Evolutionary conservation across 768 basidiomycete genomes (phyloP).

Genomic region (Pulveroboletus sp.): DNA sequence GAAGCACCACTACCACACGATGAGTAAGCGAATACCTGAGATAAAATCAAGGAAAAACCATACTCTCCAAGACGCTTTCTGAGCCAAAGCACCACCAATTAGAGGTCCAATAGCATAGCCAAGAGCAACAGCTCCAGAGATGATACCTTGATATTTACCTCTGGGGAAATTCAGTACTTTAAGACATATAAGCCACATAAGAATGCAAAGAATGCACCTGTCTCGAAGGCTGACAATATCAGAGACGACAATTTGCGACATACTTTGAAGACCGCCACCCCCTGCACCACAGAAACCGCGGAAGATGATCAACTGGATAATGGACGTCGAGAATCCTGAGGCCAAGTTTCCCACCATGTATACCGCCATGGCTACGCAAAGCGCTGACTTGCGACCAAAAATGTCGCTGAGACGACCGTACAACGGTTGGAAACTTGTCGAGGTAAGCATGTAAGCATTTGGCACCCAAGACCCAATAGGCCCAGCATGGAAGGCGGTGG

Average conservation of each 20-base stretch:
- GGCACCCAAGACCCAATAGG: slow-evolving; percentile 58
- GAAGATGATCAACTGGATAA: slow-evolving; percentile 65
- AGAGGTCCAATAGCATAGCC: slow-evolving; percentile 66
- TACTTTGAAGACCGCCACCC: slow-evolving; percentile 65
- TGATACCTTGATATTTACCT: slow-evolving; percentile 77
- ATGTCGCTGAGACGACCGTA: slow-evolving; percentile 64
- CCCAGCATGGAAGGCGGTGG: slow-evolving; percentile 54
- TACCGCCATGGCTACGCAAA: slow-evolving; percentile 53
- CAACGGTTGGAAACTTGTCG: slow-evolving; percentile 36
- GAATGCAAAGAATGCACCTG: slow-evolving; percentile 34
- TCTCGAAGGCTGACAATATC: slow-evolving; percentile 70
- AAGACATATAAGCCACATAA: background rate
- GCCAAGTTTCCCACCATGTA: slow-evolving; percentile 64
- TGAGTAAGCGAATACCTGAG: background rate
- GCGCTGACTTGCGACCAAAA: slow-evolving; percentile 58
- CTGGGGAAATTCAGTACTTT: slow-evolving; percentile 24
- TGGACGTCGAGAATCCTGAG: slow-evolving; percentile 61
- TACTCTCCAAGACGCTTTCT: slow-evolving; percentile 61
- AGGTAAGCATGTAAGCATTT: slow-evolving; percentile 65
- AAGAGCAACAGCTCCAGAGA: slow-evolving; percentile 48
- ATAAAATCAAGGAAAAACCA: slow-evolving; percentile 13
- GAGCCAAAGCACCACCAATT: slow-evolving; percentile 59
- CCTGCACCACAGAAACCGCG: slow-evolving; percentile 66
- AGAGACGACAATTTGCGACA: slow-evolving; percentile 66
- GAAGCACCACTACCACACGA: slow-evolving; percentile 57